Percentiles rank a stretch among this genome's conserved stretches.
Conservation (phyloP, 2,329 filamentous ascomycete species). For the Pseudogymnoascus sp. region DNA sequence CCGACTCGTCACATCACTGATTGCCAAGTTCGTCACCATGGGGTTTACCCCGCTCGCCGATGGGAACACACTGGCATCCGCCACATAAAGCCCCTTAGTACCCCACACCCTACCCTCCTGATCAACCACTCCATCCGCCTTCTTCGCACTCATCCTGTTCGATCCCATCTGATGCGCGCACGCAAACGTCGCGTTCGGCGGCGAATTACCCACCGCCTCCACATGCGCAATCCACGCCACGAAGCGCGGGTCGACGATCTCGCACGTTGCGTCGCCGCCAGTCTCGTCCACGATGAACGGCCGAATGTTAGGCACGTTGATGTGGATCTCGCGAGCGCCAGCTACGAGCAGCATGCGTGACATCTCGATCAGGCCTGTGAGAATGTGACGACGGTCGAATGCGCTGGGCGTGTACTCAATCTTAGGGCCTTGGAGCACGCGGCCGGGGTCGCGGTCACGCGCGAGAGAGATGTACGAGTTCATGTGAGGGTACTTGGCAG, state of each 20-base stretch:
- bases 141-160: constrained; percentile 56
- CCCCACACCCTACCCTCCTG: constrained; percentile 56
- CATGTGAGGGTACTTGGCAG: constrained; percentile 60
- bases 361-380: constrained; percentile 63
- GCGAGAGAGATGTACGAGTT: constrained; percentile 64
- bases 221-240: constrained; percentile 50
- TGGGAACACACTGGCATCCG: constrained; percentile 69
- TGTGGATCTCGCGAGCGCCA: constrained; percentile 73
- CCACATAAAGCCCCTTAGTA: constrained; percentile 55
- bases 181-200: constrained; percentile 46
- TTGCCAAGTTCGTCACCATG: constrained; percentile 70
- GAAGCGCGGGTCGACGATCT: constrained; percentile 45
- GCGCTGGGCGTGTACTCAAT: constrained; percentile 63
- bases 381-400: constrained; percentile 63
- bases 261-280: neutral
- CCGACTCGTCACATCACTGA: constrained; percentile 57
- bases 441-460: constrained; percentile 68
- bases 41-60: constrained; percentile 73
- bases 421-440: constrained; percentile 59
- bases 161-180: constrained; percentile 80
- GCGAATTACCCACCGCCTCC: constrained; percentile 40
- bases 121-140: constrained; percentile 49
- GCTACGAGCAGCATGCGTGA: constrained; percentile 70
- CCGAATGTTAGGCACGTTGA: constrained; percentile 51
- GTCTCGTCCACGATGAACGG: constrained; percentile 42